phyloP scores from a whole-genome alignment of 371 early-diverging fungal species.

The Zopfochytrium polystomum region DNA sequence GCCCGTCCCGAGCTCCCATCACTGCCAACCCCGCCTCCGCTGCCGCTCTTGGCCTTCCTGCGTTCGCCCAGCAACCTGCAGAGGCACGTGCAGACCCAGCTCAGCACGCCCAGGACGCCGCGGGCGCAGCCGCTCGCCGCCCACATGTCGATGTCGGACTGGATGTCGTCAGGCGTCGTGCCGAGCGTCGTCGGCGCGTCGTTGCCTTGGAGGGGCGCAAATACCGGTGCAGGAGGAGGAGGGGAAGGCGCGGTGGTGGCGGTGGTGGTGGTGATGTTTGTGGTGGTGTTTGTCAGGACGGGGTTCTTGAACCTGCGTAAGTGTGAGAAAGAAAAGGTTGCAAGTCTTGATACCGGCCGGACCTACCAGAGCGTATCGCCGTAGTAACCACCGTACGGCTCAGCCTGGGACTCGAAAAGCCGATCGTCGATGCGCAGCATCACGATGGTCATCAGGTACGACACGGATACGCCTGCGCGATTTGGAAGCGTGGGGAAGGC shows the following conservation, averaged over 20 bases:
- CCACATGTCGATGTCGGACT: constrained; percentile 16
- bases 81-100: constrained; percentile 21
- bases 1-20: no score
- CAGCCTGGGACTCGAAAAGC: constrained; percentile 23
- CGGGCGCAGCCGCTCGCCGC: constrained; percentile 15
- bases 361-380: constrained; percentile 14
- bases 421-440: constrained; percentile 23
- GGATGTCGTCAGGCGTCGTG: constrained; percentile 1
- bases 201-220: not conserved
- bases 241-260: no score
- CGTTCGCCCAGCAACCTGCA: constrained; percentile 5
- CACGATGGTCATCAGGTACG: constrained; percentile 16
- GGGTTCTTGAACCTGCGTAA: not conserved
- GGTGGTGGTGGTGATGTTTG: constrained; percentile 9
- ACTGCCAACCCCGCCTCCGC: no score
- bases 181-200: not conserved
- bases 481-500: no score
- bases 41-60: constrained; percentile 2
- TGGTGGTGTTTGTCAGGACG: constrained; percentile 3
- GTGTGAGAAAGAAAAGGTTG: not conserved
- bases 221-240: no score
- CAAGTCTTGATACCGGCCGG: no score
- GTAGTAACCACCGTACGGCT: constrained; percentile 23
- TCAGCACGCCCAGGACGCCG: constrained; percentile 13
- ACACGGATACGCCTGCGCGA: constrained; percentile 2